Conservation (phyloP, 164 flowering plant species). For the Litsea cubeba region DNA sequence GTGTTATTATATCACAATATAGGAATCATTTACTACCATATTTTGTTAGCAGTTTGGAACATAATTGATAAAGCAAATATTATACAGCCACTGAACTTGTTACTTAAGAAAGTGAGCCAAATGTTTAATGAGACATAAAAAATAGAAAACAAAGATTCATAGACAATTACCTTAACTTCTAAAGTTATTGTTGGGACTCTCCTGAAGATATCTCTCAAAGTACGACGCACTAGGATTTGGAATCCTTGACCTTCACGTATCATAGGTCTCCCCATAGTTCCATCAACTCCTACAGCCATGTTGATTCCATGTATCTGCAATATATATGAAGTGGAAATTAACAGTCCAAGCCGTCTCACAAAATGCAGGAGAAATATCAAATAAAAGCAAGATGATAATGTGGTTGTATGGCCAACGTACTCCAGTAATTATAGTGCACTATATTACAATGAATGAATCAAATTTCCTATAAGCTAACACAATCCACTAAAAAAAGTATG, state of each 20-base stretch:
- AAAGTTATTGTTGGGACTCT: constrained; percentile 84
- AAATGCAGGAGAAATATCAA: not conserved
- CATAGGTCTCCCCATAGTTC: constrained; percentile 76
- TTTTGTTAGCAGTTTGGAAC: too few relatives aligned
- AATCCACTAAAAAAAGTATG: too few relatives aligned
- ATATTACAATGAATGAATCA: too few relatives aligned
- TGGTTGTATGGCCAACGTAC: not conserved
- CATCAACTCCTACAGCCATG: constrained; percentile 84
- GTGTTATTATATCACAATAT: too few relatives aligned
- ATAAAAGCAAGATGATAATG: not conserved
- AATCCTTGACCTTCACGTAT: constrained; percentile 77
- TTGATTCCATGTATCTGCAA: constrained; percentile 86
- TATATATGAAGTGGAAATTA: not conserved
- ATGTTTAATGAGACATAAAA: not conserved
- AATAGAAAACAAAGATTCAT: not conserved
- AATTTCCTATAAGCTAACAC: too few relatives aligned
- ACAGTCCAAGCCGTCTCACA: not conserved
- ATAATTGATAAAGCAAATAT: too few relatives aligned
- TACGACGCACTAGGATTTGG: constrained; percentile 72
- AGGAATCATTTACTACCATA: too few relatives aligned
- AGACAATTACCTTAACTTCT: constrained; percentile 67
- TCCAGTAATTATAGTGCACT: too few relatives aligned
- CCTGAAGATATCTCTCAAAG: constrained; percentile 91
- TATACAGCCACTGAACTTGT: too few relatives aligned
- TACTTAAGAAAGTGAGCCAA: not conserved